Evolutionary conservation across 2,329 filamentous ascomycete species (phyloP).

Genomic region (Tolypocladium pustulatum): DNA sequence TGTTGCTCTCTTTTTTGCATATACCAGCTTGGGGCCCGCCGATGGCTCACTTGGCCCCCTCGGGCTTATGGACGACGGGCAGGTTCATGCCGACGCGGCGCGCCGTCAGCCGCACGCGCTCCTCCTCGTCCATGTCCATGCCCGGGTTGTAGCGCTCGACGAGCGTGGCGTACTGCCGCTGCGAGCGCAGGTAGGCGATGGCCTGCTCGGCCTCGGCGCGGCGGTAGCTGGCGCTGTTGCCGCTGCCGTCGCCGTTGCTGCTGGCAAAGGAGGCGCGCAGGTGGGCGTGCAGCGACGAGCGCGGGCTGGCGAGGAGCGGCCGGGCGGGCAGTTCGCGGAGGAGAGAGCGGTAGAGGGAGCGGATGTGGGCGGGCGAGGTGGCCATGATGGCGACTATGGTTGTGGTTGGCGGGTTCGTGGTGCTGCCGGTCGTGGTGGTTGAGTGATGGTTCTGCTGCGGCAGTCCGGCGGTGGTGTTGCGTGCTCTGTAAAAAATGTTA

Average conservation of each 20-base stretch:
- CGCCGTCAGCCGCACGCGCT: conserved; percentile 74
- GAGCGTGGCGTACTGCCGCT: conserved; percentile 70
- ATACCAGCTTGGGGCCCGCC: not conserved
- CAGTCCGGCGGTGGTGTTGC: not conserved
- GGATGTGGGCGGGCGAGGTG: conserved; percentile 40
- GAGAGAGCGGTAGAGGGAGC: conserved; percentile 77
- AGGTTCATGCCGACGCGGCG: conserved; percentile 84
- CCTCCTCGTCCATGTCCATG: conserved; percentile 76
- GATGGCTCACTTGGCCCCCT: not conserved
- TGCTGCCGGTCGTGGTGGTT: not conserved
- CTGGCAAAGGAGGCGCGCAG: conserved; percentile 18
- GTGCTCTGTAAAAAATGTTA: not conserved
- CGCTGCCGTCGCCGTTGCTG: conserved; percentile 11
- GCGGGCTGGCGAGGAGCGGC: conserved; percentile 40
- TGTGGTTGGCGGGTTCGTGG: not conserved
- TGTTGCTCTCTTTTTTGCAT: not conserved
- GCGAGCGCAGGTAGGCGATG: conserved; percentile 70
- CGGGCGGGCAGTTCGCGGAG: conserved; percentile 76
- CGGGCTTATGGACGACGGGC: conserved; percentile 47
- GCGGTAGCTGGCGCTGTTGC: conserved; percentile 15
- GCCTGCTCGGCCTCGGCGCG: conserved; percentile 56
- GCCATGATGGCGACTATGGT: conserved; percentile 14
- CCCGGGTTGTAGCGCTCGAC: conserved; percentile 91
- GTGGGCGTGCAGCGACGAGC: conserved; percentile 38
- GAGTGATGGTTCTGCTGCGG: not conserved